phyloP scores from a whole-genome alignment of 2,329 filamentous ascomycete genomes.

The Botrytis cinerea region DNA sequence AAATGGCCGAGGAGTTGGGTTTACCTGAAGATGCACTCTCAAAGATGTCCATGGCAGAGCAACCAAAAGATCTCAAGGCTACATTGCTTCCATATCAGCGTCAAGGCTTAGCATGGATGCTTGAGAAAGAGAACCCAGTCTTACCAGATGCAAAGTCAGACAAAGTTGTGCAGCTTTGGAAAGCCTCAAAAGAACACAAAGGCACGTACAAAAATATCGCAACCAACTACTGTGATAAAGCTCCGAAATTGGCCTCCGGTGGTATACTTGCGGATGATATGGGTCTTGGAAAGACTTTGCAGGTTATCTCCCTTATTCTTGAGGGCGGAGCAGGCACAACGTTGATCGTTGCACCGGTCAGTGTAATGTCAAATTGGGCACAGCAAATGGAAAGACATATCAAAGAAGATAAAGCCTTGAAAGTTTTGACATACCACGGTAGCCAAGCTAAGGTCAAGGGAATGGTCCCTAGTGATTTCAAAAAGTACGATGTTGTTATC shows the following conservation, averaged over 20 bases:
- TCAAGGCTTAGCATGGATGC: conserved; percentile 79
- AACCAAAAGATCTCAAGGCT: conserved; percentile 66
- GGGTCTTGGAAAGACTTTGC: conserved; percentile 89
- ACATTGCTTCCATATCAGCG: conserved; percentile 77
- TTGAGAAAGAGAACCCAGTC: conserved; percentile 70
- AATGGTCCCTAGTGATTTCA: conserved; percentile 56
- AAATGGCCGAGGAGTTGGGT: conserved; percentile 61
- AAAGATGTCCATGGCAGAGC: conserved; percentile 70
- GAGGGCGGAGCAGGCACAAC: conserved; percentile 59
- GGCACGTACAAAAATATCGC: conserved; percentile 65
- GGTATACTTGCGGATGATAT: conserved; percentile 91
- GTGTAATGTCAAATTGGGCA: conserved; percentile 89
- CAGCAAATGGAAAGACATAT: conserved; percentile 77
- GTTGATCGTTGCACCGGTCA: conserved; percentile 78
- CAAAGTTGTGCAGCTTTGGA: conserved; percentile 78
- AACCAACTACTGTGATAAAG: conserved; percentile 64
- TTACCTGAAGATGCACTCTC: conserved; percentile 63
- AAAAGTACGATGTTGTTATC: conserved; percentile 73
- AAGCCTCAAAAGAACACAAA: conserved; percentile 47
- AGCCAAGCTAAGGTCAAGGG: conserved; percentile 52
- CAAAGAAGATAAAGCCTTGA: conserved; percentile 60
- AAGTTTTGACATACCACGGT: conserved; percentile 75
- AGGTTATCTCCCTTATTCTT: conserved; percentile 79
- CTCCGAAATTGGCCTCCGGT: conserved; percentile 70
- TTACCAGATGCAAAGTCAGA: conserved; percentile 60